phyloP scores from a whole-genome alignment of 768 basidiomycete species.

The Kwoniella botswanensis region DNA sequence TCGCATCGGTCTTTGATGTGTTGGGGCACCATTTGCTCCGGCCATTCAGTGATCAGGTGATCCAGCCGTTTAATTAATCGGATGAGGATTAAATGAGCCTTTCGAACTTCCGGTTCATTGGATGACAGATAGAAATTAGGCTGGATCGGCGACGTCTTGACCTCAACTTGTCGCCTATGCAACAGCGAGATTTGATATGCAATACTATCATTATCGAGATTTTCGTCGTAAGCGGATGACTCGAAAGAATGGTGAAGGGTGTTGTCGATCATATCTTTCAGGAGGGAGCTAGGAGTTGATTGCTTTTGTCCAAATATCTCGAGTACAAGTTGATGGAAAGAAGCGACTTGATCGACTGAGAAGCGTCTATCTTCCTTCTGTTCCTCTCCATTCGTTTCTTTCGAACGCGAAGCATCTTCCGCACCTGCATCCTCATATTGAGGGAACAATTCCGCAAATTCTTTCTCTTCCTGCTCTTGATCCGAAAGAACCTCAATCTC shows the following conservation, averaged over 20 bases:
- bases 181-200: conserved; percentile 39
- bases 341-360: conserved; percentile 12
- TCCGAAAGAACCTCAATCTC: conserved; percentile 68
- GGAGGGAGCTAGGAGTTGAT: background rate
- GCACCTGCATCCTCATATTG: conserved; percentile 56
- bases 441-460: conserved; percentile 85
- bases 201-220: conserved; percentile 38
- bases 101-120: conserved; percentile 74
- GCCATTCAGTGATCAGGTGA: conserved; percentile 77
- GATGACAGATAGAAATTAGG: conserved; percentile 80
- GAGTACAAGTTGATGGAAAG: conserved; percentile 40
- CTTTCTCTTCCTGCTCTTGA: conserved; percentile 77
- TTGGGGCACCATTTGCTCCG: conserved; percentile 96
- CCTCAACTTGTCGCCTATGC: conserved; percentile 48
- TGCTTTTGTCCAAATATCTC: conserved; percentile 18
- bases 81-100: conserved; percentile 64
- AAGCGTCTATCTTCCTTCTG: conserved; percentile 16
- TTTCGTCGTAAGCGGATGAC: conserved; percentile 26
- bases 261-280: conserved; percentile 24
- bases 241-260: conserved; percentile 28
- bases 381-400: conserved; percentile 51
- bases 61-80: conserved; percentile 66
- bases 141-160: conserved; percentile 27
- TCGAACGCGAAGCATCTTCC: conserved; percentile 31
- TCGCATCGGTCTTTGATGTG: conserved; percentile 77